A percentile compares a stretch with the other conserved stretches of the same genome.
phyloP scores from a whole-genome alignment of 2,329 filamentous ascomycete species.

The Metarhizium brunneum region DNA sequence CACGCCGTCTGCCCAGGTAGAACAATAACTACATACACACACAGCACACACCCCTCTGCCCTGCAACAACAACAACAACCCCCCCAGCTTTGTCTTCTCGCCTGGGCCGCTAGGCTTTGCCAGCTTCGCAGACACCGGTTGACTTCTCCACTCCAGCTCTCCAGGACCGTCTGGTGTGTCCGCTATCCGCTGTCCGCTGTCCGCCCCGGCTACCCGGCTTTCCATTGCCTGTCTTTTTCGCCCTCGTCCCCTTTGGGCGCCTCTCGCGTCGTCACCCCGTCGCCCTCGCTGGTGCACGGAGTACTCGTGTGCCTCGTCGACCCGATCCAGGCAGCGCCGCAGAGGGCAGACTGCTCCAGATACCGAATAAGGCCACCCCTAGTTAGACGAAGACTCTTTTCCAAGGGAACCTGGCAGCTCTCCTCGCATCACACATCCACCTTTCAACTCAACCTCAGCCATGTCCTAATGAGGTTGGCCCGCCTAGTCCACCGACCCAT shows the following conservation, averaged over 20 bases:
- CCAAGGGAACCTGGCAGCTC: conserved; percentile 1
- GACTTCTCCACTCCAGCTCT: conserved; percentile 8
- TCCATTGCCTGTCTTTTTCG: neutral
- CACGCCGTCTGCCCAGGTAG: neutral
- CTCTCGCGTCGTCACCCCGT: conserved; percentile 5
- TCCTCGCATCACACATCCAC: conserved; percentile 1
- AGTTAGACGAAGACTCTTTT: neutral
- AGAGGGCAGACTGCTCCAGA: conserved; percentile 7
- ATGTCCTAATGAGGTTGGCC: conserved; percentile 37
- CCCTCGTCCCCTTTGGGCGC: conserved; percentile 4
- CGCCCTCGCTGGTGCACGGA: neutral
- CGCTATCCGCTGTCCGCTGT: neutral
- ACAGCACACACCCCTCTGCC: neutral
- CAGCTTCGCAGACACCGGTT: neutral
- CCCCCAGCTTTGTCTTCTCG: conserved; percentile 1
- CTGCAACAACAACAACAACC: neutral
- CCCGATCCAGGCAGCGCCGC: conserved; percentile 8
- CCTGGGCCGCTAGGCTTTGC: neutral
- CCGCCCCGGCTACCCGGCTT: conserved; percentile 11
- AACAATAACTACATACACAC: neutral
- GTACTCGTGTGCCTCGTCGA: conserved; percentile 1
- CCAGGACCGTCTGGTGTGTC: neutral
- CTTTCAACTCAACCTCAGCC: conserved; percentile 17
- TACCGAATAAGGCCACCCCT: conserved; percentile 10
- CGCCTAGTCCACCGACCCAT: conserved; percentile 30